Conservation (phyloP, 805 yeast genomes). For the Spathaspora sp. region DNA sequence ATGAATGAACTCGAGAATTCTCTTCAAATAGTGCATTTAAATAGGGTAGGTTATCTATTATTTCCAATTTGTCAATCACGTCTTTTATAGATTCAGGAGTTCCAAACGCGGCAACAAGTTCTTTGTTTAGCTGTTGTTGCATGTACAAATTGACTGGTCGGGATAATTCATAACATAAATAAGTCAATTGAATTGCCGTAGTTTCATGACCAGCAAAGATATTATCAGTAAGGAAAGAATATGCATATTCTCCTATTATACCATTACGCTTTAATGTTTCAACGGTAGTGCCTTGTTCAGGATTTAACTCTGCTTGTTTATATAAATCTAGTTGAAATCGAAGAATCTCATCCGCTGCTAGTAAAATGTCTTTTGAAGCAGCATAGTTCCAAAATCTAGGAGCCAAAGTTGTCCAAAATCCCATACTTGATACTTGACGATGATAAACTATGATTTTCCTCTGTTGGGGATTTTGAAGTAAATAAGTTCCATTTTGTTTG, state of each 20-base stretch:
- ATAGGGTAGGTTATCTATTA: slow-evolving; percentile 52
- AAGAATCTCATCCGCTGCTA: slow-evolving; percentile 37
- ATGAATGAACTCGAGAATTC: slow-evolving; percentile 57
- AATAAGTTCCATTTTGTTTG: slow-evolving; percentile 38
- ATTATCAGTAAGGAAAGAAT: slow-evolving; percentile 51
- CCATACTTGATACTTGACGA: slow-evolving; percentile 51
- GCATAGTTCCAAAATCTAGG: slow-evolving; percentile 53
- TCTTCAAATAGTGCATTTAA: slow-evolving; percentile 63
- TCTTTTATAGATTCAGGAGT: slow-evolving; percentile 15
- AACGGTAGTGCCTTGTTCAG: slow-evolving; percentile 28
- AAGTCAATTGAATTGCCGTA: slow-evolving; percentile 63
- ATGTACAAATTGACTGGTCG: slow-evolving; percentile 41
- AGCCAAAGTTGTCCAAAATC: slow-evolving; percentile 62
- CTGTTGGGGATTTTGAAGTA: slow-evolving; percentile 37
- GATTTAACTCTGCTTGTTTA: slow-evolving; percentile 30
- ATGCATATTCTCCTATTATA: slow-evolving; percentile 28
- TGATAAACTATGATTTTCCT: slow-evolving; percentile 41
- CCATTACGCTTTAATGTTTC: slow-evolving; percentile 32
- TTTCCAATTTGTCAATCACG: slow-evolving; percentile 27
- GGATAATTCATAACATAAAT: slow-evolving; percentile 56
- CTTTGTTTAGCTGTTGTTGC: slow-evolving; percentile 47
- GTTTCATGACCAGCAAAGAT: slow-evolving; percentile 79
- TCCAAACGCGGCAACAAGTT: slow-evolving; percentile 38
- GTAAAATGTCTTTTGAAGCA: slow-evolving; percentile 36
- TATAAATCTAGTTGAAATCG: slow-evolving; percentile 44